These are phyloP conservation scores for Plantago major DNA, from an alignment of 257 asterid species.

Conservation along the genomic window DNA sequence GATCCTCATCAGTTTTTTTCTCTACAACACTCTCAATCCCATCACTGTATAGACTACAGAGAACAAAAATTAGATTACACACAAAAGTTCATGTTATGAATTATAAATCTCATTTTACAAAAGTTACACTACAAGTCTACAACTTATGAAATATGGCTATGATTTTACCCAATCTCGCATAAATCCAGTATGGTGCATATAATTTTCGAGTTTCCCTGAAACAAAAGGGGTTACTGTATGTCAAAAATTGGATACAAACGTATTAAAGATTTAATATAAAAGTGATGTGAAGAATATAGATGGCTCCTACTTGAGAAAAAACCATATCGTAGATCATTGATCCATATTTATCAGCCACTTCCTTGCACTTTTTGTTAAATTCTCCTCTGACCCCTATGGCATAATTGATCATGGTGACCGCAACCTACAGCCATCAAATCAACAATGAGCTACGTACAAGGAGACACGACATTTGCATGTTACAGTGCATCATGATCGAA, in stretches of 20 bases:
- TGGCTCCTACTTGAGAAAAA: constrained; percentile 40
- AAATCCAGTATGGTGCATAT: constrained; percentile 66
- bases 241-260: too few species aligned
- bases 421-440: constrained; percentile 39
- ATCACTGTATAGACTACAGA: constrained; percentile 34
- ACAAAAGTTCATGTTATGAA: neutral
- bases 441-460: too few species aligned
- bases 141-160: too few species aligned
- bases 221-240: neutral
- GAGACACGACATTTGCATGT: too few species aligned
- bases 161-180: constrained; percentile 34
- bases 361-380: constrained; percentile 81
- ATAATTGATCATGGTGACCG: constrained; percentile 77
- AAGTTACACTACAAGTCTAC: too few species aligned
- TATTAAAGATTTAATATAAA: too few species aligned
- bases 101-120: too few species aligned
- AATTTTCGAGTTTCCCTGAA: constrained; percentile 56
- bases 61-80: neutral
- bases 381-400: constrained; percentile 93
- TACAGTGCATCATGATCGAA: neutral
- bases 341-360: constrained; percentile 70
- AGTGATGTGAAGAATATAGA: too few species aligned
- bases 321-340: constrained; percentile 60
- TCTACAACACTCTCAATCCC: constrained; percentile 57
- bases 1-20: constrained; percentile 16